phyloP scores from a whole-genome alignment of 768 basidiomycete species.

The Coprinopsis sp. region DNA sequence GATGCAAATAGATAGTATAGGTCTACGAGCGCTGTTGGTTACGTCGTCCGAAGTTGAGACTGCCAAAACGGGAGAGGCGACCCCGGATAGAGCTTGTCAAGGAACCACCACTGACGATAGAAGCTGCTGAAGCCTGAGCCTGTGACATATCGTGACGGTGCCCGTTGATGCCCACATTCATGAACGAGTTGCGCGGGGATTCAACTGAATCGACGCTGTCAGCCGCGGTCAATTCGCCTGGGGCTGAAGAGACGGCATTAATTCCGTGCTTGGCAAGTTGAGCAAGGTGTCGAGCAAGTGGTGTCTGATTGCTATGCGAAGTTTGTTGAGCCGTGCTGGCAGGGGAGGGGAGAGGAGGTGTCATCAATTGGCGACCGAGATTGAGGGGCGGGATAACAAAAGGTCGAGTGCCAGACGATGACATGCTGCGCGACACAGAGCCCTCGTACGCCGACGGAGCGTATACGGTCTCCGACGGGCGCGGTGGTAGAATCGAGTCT shows the following conservation, averaged over 20 bases:
- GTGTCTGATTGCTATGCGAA: conserved; percentile 54
- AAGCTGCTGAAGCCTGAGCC: conserved; percentile 42
- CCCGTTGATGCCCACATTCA: conserved; percentile 56
- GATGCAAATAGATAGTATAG: conserved; percentile 1
- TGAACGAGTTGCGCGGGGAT: conserved; percentile 72
- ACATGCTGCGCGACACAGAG: conserved; percentile 43
- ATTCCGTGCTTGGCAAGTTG: conserved; percentile 81
- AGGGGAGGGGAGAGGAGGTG: conserved; percentile 38
- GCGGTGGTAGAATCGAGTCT: conserved; percentile 33
- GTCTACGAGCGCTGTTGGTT: conserved; percentile 15
- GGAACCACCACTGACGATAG: conserved; percentile 54
- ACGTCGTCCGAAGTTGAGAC: conserved; percentile 62
- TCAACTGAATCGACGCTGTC: conserved; percentile 54
- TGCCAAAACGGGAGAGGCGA: conserved; percentile 73
- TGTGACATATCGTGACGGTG: conserved; percentile 16
- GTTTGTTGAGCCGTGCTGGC: conserved; percentile 23
- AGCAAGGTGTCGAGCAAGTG: conserved; percentile 75
- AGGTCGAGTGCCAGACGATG: conserved; percentile 38
- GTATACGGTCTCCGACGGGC: conserved; percentile 39
- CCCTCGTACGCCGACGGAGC: conserved; percentile 46
- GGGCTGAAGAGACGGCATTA: conserved; percentile 74
- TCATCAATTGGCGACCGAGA: conserved; percentile 40
- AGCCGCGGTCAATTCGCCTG: conserved; percentile 54
- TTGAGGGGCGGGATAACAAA: conserved; percentile 52
- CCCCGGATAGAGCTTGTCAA: conserved; percentile 66